Conservation (phyloP, 495 filamentous ascomycete species). For the Neohortaea acidophila region DNA sequence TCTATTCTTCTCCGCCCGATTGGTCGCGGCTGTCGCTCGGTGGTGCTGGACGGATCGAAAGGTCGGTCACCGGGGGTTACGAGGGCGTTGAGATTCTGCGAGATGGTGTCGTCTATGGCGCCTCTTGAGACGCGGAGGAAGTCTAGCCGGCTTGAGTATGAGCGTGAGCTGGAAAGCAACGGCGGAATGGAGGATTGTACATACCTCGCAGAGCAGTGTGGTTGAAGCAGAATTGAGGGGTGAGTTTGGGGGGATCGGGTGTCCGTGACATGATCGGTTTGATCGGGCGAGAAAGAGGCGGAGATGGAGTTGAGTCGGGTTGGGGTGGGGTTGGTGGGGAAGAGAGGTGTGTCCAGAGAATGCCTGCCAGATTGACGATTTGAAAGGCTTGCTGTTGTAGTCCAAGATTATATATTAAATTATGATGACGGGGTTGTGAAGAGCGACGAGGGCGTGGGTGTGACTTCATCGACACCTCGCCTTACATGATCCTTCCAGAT, state of each 20-base stretch:
- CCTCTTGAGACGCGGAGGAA: slow-evolving; percentile 81
- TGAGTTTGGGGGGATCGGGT: slow-evolving; percentile 47
- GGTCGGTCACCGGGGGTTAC: slow-evolving; percentile 51
- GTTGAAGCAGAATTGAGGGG: slow-evolving; percentile 87
- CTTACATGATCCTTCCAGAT: too few relatives aligned
- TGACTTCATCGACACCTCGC: too few relatives aligned
- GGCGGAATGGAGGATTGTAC: slow-evolving; percentile 3
- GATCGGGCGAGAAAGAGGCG: slow-evolving; percentile 3
- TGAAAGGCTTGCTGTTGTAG: too few relatives aligned
- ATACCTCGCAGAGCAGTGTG: slow-evolving; percentile 69
- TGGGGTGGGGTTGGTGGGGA: too few relatives aligned
- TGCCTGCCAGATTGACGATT: too few relatives aligned
- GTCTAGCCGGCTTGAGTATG: slow-evolving; percentile 39
- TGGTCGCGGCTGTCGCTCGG: slow-evolving; percentile 32
- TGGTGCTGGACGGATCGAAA: slow-evolving; percentile 72
- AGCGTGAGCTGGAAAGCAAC: slow-evolving; percentile 10
- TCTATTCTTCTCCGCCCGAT: slow-evolving; percentile 22
- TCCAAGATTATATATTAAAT: too few relatives aligned
- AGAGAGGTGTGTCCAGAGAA: too few relatives aligned
- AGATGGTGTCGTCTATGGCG: slow-evolving; percentile 82
- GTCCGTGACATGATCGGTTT: slow-evolving; percentile 43
- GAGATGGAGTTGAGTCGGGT: slow-evolving; percentile 4
- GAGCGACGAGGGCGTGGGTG: too few relatives aligned
- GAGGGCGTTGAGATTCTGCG: slow-evolving; percentile 83
- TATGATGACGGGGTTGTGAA: too few relatives aligned